Conservation (phyloP, 768 basidiomycete genomes). For the Serendipita vermifera region DNA sequence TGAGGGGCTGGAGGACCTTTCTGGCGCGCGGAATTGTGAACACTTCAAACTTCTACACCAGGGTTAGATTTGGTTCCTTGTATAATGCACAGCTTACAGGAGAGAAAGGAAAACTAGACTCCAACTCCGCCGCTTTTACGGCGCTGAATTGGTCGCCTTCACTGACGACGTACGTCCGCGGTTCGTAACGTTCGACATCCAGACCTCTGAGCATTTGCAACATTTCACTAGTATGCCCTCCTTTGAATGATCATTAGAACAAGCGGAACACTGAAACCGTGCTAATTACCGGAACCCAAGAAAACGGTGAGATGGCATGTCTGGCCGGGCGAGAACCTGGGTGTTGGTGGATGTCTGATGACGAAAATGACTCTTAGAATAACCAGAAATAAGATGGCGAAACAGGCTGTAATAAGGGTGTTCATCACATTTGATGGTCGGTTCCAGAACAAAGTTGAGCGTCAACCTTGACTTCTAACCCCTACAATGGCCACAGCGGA, state of each 20-base stretch:
- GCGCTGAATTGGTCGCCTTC: conserved; percentile 71
- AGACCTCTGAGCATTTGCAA: conserved; percentile 57
- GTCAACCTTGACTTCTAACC: conserved; percentile 9
- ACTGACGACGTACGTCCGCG: conserved; percentile 68
- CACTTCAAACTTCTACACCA: conserved; percentile 25
- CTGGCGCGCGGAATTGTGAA: conserved; percentile 77
- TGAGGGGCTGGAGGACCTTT: conserved; percentile 64
- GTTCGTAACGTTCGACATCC: conserved; percentile 60
- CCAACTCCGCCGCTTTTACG: conserved; percentile 54
- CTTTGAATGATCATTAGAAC: conserved; percentile 29
- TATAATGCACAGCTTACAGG: conserved; percentile 12
- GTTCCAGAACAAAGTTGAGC: conserved; percentile 1
- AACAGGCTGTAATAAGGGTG: not conserved
- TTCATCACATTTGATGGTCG: not conserved
- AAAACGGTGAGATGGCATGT: conserved; percentile 62
- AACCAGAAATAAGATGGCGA: not conserved
- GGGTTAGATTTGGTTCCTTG: conserved; percentile 7
- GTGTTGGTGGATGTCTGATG: not conserved
- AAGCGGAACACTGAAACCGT: conserved; percentile 16
- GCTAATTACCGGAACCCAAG: conserved; percentile 81
- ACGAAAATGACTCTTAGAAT: not conserved
- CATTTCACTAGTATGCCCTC: conserved; percentile 89
- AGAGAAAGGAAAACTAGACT: conserved; percentile 24
- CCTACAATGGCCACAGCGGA: conserved; percentile 3
- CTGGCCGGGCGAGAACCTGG: conserved; percentile 1